Conservation (phyloP, 495 filamentous ascomycete species). For the Lasiosphaeria miniovina region DNA sequence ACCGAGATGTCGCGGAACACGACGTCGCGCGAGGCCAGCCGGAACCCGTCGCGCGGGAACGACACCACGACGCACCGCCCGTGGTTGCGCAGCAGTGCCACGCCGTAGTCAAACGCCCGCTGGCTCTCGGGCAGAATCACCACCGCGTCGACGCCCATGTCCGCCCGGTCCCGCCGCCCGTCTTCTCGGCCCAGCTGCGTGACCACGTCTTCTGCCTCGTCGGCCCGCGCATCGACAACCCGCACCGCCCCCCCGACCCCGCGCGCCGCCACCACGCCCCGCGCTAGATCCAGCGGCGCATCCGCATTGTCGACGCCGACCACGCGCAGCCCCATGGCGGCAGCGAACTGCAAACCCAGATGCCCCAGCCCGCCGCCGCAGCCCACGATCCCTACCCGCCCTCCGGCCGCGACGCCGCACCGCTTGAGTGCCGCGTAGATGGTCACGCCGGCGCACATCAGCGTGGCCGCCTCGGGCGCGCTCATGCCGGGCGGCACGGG, state of each 20-base stretch:
- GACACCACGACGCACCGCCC: constrained; percentile 40
- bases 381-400: constrained; percentile 51
- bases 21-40: constrained; percentile 34
- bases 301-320: constrained; percentile 42
- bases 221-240: constrained; percentile 21
- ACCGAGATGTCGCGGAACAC: constrained; percentile 40
- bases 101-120: constrained; percentile 38
- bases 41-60: constrained; percentile 37
- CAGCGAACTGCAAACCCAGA: constrained; percentile 53
- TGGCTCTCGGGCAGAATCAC: constrained; percentile 44
- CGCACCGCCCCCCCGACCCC: too few species aligned
- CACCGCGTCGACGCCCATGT: constrained; percentile 42
- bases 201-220: constrained; percentile 12
- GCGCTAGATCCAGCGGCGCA: constrained; percentile 19
- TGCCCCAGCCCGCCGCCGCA: constrained; percentile 55
- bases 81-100: constrained; percentile 37
- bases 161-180: constrained; percentile 27
- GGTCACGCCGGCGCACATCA: constrained; percentile 56
- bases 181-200: constrained; percentile 28
- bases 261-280: neutral
- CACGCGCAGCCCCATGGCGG: constrained; percentile 52
- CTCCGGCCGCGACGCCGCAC: constrained; percentile 40
- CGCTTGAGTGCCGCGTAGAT: constrained; percentile 47
- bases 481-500: constrained; percentile 35
- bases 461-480: constrained; percentile 42